Evolutionary conservation across 1,139 yeast genomes (phyloP), one percentile per base, ranked within the genome.

Genomic region (Meyerozyma sp.): DNA sequence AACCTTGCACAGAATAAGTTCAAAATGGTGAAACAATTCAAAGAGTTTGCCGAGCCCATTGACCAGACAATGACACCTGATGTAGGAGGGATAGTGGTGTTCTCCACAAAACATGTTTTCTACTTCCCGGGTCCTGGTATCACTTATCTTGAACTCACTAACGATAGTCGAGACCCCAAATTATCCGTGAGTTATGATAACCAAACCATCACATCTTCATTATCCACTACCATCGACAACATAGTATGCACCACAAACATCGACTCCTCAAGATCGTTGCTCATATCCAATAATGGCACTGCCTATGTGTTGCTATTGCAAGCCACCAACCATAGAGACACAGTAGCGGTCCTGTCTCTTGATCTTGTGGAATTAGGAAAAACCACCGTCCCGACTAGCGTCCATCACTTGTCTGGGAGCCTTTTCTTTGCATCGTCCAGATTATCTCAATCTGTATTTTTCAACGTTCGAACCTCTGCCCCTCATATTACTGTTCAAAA

Each of bases 31-130:
- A 47, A 52, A 21, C 74, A 70, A 44, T 64, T 62, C 47, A 61
- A 61, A n/a, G 65, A 58, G 40, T 72, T 72, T 46, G 61, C 61
- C 1, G 65, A 58, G 4, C 61, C 66, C 1, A 75, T 76, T 0
- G 51, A 63, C 0, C 52, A 57, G 21, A 48, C 68, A 13, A 54
- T 66, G 7, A 57, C 67, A 0, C 53, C 57, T 1, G 13, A 30
- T 0, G 25, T 41, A 5, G 70, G 68, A 10, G 77, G 77, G 0
- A 48, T 63, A 2, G 39, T 72, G 32, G 67, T 66, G 1, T 41
- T 67, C 2, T 52, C 70, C 3, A 61, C 62, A 26, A 50, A 59
- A 4, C 59, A 60, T 38, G 43, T 67, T 2, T 68, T 64, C 47
- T 71, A 62, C 46, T 70, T 70, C 43, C 64, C 73, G 0, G 46